phyloP scores from a whole-genome alignment of 2,329 filamentous ascomycete genomes.

The Orbilia brochopaga region DNA sequence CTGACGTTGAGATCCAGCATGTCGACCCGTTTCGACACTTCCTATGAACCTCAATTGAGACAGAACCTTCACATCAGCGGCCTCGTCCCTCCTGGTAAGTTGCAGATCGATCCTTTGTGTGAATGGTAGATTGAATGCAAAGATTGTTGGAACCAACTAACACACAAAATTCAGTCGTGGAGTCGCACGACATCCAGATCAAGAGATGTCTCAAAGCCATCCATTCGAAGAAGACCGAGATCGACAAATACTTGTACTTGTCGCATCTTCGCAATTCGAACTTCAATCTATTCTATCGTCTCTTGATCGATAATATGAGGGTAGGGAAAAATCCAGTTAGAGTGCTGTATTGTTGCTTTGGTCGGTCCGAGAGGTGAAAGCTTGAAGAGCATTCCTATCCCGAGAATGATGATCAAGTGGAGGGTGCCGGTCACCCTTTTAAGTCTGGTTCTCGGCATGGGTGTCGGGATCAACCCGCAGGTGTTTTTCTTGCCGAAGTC shows the following conservation, averaged over 20 bases:
- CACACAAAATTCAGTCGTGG: slow-evolving; percentile 57
- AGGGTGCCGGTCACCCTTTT: slow-evolving; percentile 40
- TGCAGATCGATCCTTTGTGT: slow-evolving; percentile 55
- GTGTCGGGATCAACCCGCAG: slow-evolving; percentile 50
- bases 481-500: slow-evolving; percentile 43
- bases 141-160: slow-evolving; percentile 1
- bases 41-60: slow-evolving; percentile 62
- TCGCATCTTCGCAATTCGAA: slow-evolving; percentile 76
- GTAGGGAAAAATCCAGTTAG: slow-evolving; percentile 55
- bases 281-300: slow-evolving; percentile 80
- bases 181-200: slow-evolving; percentile 67
- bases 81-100: slow-evolving; percentile 61
- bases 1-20: slow-evolving; percentile 37
- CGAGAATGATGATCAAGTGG: slow-evolving; percentile 21
- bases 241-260: slow-evolving; percentile 86
- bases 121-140: slow-evolving; percentile 54
- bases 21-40: slow-evolving; percentile 60
- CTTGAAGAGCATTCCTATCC: slow-evolving; percentile 17
- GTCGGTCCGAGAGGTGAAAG: slow-evolving; percentile 18
- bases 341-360: slow-evolving; percentile 6
- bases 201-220: slow-evolving; percentile 76
- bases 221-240: slow-evolving; percentile 69
- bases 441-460: slow-evolving; percentile 47
- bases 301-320: slow-evolving; percentile 75
- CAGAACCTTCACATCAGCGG: slow-evolving; percentile 64